Percentiles rank a stretch among this genome's conserved stretches.
Conservation (phyloP, 768 basidiomycete genomes). For the Tricholoma bakamatsutake region DNA sequence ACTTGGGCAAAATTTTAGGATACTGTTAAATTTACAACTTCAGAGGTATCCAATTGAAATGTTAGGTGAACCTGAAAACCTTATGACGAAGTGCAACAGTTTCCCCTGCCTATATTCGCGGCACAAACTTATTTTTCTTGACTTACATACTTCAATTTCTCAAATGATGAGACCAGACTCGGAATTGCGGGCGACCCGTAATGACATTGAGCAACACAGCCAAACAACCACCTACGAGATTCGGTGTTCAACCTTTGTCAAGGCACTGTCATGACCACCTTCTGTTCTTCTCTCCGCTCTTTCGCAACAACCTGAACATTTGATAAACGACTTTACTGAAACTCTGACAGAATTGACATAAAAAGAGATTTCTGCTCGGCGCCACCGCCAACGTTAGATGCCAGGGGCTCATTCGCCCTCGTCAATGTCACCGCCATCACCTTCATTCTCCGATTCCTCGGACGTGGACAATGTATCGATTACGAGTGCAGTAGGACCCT, state of each 20-base stretch:
- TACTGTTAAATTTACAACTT: too few relatives aligned
- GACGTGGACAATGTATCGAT: constrained; percentile 18
- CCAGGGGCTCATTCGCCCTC: constrained; percentile 27
- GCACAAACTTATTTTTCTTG: too few relatives aligned
- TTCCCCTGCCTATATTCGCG: too few relatives aligned
- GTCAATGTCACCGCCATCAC: constrained; percentile 26
- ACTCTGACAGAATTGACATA: not conserved
- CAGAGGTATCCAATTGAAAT: too few relatives aligned
- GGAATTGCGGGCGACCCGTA: too few relatives aligned
- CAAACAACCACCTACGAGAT: not conserved
- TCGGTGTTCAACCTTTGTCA: not conserved
- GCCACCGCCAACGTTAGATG: not conserved
- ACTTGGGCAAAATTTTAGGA: too few relatives aligned
- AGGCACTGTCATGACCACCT: not conserved
- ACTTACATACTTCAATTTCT: not conserved
- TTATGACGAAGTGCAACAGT: too few relatives aligned
- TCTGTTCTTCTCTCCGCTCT: not conserved
- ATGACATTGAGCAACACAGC: not conserved
- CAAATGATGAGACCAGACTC: too few relatives aligned
- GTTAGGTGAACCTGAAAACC: too few relatives aligned
- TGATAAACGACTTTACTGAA: not conserved
- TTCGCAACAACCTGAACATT: not conserved
- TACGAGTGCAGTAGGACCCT: constrained; percentile 14
- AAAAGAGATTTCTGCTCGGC: not conserved
- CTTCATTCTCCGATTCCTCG: constrained; percentile 30